Evolutionary conservation across 257 asterid species (phyloP).

Genomic region (Solanum ossicruentum): DNA sequence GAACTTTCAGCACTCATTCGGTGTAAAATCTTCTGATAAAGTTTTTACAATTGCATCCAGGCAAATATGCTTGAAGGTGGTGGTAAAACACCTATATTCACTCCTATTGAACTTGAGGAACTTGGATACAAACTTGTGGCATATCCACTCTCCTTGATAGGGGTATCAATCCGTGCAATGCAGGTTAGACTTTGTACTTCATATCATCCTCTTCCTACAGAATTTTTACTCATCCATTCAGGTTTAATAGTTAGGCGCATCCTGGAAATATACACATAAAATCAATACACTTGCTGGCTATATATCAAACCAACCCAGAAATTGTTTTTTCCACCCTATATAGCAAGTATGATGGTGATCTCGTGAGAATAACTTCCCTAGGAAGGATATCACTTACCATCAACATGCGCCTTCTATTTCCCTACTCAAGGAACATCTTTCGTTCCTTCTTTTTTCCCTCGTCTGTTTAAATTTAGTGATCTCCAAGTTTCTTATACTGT

Average conservation of each 20-base stretch:
- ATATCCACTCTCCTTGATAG: conserved; percentile 81
- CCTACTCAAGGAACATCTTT: background rate
- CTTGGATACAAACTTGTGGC: conserved; percentile 86
- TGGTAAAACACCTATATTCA: conserved; percentile 80
- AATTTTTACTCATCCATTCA: background rate
- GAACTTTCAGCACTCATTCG: background rate
- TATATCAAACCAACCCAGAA: background rate
- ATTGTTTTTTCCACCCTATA: background rate
- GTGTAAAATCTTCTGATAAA: conserved; percentile 1
- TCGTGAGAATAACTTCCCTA: background rate
- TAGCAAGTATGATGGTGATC: background rate
- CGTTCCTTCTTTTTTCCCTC: background rate
- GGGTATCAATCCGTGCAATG: conserved; percentile 88
- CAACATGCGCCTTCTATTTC: background rate
- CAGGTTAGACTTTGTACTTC: conserved; percentile 37
- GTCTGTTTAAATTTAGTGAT: background rate
- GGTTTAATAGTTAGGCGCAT: background rate
- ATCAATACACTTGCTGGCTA: background rate
- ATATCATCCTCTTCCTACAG: background rate
- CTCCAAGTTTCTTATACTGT: background rate
- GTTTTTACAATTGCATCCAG: conserved; percentile 23
- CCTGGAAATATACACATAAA: background rate
- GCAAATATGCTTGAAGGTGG: conserved; percentile 99
- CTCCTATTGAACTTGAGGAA: conserved; percentile 77
- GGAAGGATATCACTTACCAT: background rate